These are phyloP conservation scores for Nicotiana undulata DNA, from an alignment of 257 asterid species.

Conservation along the genomic window DNA sequence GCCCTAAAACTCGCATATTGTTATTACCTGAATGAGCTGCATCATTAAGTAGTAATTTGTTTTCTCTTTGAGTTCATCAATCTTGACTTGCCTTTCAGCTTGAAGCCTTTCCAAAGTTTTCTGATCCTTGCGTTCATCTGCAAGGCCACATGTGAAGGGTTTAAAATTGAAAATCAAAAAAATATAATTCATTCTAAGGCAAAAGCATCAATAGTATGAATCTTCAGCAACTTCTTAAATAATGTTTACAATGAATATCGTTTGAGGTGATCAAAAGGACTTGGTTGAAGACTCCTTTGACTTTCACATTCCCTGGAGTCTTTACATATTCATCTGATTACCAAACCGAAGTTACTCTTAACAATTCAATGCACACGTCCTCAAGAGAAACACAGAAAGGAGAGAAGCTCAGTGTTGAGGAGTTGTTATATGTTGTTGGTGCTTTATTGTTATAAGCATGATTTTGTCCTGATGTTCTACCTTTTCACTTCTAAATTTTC, in stretches of 20 bases:
- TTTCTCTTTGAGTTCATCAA: constrained; percentile 87
- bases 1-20: neutral
- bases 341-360: neutral
- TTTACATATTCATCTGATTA: neutral
- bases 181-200: neutral
- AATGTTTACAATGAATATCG: neutral
- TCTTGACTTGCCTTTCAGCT: constrained; percentile 78
- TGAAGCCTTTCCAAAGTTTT: constrained; percentile 69
- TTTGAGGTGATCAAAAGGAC: neutral
- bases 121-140: constrained; percentile 75
- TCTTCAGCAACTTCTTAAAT: neutral
- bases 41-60: constrained; percentile 78
- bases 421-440: neutral
- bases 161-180: neutral
- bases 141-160: neutral
- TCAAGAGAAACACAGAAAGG: neutral
- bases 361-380: neutral
- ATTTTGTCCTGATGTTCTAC: neutral
- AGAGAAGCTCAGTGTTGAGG: neutral
- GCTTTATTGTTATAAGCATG: neutral
- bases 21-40: constrained; percentile 80
- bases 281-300: neutral
- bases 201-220: neutral
- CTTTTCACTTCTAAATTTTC: neutral
- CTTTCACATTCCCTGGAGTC: neutral